Conservation (phyloP, 2,329 filamentous ascomycete genomes). For the Hirsutella minnesotensis region DNA sequence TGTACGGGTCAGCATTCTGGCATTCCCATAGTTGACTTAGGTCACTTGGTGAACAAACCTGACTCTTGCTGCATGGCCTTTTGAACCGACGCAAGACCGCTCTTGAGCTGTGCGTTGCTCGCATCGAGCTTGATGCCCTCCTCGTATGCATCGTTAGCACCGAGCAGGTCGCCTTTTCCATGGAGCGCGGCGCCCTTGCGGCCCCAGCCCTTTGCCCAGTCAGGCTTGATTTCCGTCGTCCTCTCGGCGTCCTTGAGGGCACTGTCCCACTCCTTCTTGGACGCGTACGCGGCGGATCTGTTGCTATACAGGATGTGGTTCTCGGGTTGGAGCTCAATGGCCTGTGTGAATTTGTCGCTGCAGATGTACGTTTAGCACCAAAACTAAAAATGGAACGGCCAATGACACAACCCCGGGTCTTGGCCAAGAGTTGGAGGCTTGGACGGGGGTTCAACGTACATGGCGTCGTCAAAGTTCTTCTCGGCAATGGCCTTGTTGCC, state of each 20-base stretch:
- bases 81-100: constrained; percentile 72
- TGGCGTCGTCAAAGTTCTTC: constrained; percentile 91
- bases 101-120: constrained; percentile 84
- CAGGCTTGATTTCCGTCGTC: constrained; percentile 87
- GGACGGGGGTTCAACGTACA: constrained; percentile 49
- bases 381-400: too few species aligned
- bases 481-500: constrained; percentile 98
- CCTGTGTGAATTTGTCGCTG: constrained; percentile 89
- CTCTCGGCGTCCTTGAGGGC: constrained; percentile 86
- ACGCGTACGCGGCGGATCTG: constrained; percentile 77
- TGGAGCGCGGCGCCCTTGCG: constrained; percentile 87
- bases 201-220: constrained; percentile 96
- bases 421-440: too few species aligned
- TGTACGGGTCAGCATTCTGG: constrained; percentile 1
- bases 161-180: constrained; percentile 74
- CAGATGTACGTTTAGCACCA: background rate
- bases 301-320: constrained; percentile 99
- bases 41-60: constrained; percentile 12
- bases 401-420: too few species aligned
- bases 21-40: background rate
- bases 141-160: constrained; percentile 81
- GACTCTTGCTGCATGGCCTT: constrained; percentile 63
- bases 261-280: constrained; percentile 75
- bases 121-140: constrained; percentile 90
- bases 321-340: constrained; percentile 72